Evolutionary conservation across 2,329 filamentous ascomycete genomes (phyloP).

Genomic region (Aspergillus sp.): DNA sequence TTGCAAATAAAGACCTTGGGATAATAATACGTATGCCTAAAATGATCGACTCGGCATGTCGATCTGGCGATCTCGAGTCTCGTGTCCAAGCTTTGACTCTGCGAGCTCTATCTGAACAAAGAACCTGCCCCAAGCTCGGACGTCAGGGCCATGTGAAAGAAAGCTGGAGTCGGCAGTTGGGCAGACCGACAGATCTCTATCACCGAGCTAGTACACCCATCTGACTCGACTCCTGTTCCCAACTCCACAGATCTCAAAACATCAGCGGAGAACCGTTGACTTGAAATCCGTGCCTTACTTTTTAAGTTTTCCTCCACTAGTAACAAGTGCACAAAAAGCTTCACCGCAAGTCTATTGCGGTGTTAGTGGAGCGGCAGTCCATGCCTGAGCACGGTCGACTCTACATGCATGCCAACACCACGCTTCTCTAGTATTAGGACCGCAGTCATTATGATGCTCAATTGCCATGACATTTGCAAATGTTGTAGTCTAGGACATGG

Average conservation of each 20-base stretch:
- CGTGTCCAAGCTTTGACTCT: background rate
- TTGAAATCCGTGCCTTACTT: background rate
- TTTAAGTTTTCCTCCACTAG: background rate
- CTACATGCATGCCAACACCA: background rate
- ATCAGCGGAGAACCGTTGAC: background rate
- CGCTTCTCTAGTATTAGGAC: background rate
- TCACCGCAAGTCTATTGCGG: background rate
- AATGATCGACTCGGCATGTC: background rate
- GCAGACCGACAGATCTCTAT: background rate
- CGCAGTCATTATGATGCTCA: background rate
- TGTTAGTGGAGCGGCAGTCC: background rate
- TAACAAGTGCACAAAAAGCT: background rate
- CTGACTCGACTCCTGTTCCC: background rate
- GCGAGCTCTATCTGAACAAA: background rate
- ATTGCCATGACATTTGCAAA: background rate
- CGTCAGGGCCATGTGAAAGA: background rate
- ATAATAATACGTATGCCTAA: background rate
- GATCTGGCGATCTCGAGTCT: background rate
- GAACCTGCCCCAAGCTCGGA: background rate
- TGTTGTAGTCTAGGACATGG: constrained; percentile 25
- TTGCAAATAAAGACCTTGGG: background rate
- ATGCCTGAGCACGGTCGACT: background rate
- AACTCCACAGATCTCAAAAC: background rate
- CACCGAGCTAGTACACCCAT: background rate
- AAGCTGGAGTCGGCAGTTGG: background rate